Conservation (phyloP, 768 basidiomycete genomes). For the Obba rivulosa region DNA sequence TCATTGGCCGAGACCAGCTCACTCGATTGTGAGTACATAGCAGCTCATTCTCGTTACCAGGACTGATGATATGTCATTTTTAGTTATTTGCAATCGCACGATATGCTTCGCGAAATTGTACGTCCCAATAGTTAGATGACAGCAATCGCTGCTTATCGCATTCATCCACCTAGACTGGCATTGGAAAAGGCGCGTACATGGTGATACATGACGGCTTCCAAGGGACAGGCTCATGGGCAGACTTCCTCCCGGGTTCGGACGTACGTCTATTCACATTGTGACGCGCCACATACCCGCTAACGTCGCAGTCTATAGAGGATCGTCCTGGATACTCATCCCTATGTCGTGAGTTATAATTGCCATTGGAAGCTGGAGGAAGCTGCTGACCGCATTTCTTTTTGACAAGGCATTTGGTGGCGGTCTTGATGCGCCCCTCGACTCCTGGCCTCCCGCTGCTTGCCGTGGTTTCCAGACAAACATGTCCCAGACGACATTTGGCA, state of each 20-base stretch:
- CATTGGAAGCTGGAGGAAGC: not conserved
- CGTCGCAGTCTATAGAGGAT: slow-evolving; percentile 25
- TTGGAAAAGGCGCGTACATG: slow-evolving; percentile 60
- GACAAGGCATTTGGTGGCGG: slow-evolving; percentile 22
- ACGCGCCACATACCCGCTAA: not conserved
- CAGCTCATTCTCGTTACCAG: slow-evolving; percentile 5
- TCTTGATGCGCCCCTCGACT: slow-evolving; percentile 19
- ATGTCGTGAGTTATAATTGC: slow-evolving; percentile 26
- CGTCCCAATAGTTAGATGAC: slow-evolving; percentile 30
- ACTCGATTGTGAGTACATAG: slow-evolving; percentile 52
- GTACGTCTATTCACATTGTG: slow-evolving; percentile 7
- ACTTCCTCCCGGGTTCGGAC: slow-evolving; percentile 35
- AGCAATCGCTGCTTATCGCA: not conserved
- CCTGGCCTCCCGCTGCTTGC: slow-evolving; percentile 21
- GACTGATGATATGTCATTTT: slow-evolving; percentile 15
- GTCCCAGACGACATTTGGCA: slow-evolving; percentile 51
- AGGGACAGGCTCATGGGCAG: slow-evolving; percentile 38
- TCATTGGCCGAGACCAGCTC: slow-evolving; percentile 53
- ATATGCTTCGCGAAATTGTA: slow-evolving; percentile 71
- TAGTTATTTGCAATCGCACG: slow-evolving; percentile 55
- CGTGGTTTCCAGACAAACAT: slow-evolving; percentile 19
- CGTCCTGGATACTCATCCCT: slow-evolving; percentile 48
- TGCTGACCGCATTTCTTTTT: not conserved
- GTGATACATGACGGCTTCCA: slow-evolving; percentile 53
- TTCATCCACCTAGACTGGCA: slow-evolving; percentile 34